Evolutionary conservation across 2,329 filamentous ascomycete genomes (phyloP), one percentile per base, ranked within the genome.

Genomic region (Helotiales sp.): DNA sequence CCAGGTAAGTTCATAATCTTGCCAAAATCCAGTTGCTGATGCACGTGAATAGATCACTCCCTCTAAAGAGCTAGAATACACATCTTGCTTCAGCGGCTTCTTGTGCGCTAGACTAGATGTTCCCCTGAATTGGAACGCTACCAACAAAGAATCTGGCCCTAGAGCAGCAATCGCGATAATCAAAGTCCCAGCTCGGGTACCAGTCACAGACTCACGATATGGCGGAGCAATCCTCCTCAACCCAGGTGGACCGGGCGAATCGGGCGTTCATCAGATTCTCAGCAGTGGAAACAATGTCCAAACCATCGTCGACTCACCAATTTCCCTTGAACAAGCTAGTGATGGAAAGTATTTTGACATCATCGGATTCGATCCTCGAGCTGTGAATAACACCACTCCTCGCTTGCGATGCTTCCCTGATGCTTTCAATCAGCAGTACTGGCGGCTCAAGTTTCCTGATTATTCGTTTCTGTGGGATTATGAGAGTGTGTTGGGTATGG

Each of bases 91-190:
- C 56, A 67, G 59, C 17, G 64, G 63, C 10, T 72, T 70, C 47
- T 62, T 74, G 55, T 79, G 77, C 58, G 75, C 76, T 3, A 66
- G 72, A n/a, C 66, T 80, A 6, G 65, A 73, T 29, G 65, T 79
- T 2, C 77, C 77, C 0, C 65, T 79, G 50, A 72, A 72, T 62
- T 75, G 71, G 67, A 72, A 74, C 33, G 25, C 29, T 10, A 65
- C 62, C 5, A 65, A 66, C 19, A 60, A 67, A 55, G 47, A 67
- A 31, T 19, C 10, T 25, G 27, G 65, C 53, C 56, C 60, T 25
- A 60, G 67, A 17, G 72, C 72, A 8, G 67, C 67, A 3, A 61
- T 79, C 40, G 75, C 76, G 1, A 69, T 79, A 13, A 68, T 75
- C 29, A 74, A 72, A 42, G 62, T 69, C 2, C 73, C 76, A 1